Base-by-base conservation (phyloP, 257 asterid genomes). In the Nicotiana tabacum region DNA sequence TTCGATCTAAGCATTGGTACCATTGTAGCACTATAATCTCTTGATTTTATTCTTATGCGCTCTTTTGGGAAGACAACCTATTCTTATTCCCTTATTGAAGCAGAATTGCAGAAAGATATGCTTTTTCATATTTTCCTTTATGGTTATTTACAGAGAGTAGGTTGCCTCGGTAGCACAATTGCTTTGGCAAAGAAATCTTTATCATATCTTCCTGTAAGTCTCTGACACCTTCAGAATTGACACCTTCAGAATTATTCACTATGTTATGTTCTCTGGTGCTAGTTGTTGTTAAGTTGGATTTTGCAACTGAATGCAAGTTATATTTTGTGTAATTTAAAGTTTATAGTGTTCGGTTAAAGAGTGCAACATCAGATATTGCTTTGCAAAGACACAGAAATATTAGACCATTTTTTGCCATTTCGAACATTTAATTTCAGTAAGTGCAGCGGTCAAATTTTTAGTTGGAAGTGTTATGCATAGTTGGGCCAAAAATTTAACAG, bases 101-200 rank as follows among this genome's bases (percentile, higher is more conserved):
- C 61, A 48, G 51, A 43, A 9, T 0, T 43, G 51, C 12, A 43
- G 24, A 24, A 13, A 61, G 39, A 46, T 72, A 21, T 27, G 27
- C 39, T 56, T 72, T 48, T 48, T 72, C 9, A 74, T 48, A 51
- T 48, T 48, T 74, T 74, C 43, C 80, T 74, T 21, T 74, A 51
- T 74, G 16, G 15, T 74, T 74, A 13, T 82, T 85, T 87, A 83
- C 91, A 93, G 97, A 91, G 91, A 78, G 83, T 91, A 80, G 97
- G 95, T 84, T 93, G 97, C 91, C 97, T 93, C 64, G 97, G 97
- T 60, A 87, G 91, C 81, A 82, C 93, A 35, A 83, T 93, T 78
- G 97, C 94, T 83, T 30, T 93, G 39, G 90, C 91, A 81, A 93
- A 93, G 90, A 93, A 90, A 87, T 84, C 88, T 33, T 51, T 83